Evolutionary conservation across 495 filamentous ascomycete species (phyloP).

Genomic region (Ascodesmis nigricans): DNA sequence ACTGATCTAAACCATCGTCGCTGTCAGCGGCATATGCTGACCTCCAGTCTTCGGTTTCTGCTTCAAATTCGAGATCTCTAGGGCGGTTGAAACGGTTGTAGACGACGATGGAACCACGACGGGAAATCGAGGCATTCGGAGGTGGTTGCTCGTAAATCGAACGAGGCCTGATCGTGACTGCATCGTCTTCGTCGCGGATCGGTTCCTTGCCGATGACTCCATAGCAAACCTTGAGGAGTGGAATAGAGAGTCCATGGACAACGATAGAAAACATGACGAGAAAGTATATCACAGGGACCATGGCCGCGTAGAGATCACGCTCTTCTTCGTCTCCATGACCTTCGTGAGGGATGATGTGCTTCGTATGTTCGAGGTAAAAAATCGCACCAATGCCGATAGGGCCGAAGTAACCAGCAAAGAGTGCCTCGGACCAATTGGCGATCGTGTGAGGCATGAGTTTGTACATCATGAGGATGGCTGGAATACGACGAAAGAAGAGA

Average conservation of each 20-base stretch:
- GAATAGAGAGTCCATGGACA: constrained; percentile 4
- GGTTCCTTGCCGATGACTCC: neutral
- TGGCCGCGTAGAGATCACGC: neutral
- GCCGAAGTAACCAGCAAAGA: constrained; percentile 82
- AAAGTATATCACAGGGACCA: constrained; percentile 3
- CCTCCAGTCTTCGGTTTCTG: neutral
- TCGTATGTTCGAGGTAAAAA: constrained; percentile 36
- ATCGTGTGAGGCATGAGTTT: constrained; percentile 54
- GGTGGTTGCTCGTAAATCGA: neutral
- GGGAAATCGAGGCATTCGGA: neutral
- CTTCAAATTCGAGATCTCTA: neutral
- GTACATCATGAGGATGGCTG: constrained; percentile 50
- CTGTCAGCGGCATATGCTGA: too few relatives aligned
- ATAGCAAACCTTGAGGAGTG: neutral
- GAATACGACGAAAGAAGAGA: constrained; percentile 58
- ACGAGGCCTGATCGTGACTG: neutral
- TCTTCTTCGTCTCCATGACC: neutral
- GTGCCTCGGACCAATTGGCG: constrained; percentile 45
- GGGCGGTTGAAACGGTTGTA: neutral
- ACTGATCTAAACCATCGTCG: too few relatives aligned
- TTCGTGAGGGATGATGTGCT: neutral
- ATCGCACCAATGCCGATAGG: constrained; percentile 79
- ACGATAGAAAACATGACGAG: constrained; percentile 2
- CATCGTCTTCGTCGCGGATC: neutral
- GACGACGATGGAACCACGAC: neutral